Evolutionary conservation across 2,329 filamentous ascomycete genomes (phyloP).

Genomic region (Aspergillus fructus): DNA sequence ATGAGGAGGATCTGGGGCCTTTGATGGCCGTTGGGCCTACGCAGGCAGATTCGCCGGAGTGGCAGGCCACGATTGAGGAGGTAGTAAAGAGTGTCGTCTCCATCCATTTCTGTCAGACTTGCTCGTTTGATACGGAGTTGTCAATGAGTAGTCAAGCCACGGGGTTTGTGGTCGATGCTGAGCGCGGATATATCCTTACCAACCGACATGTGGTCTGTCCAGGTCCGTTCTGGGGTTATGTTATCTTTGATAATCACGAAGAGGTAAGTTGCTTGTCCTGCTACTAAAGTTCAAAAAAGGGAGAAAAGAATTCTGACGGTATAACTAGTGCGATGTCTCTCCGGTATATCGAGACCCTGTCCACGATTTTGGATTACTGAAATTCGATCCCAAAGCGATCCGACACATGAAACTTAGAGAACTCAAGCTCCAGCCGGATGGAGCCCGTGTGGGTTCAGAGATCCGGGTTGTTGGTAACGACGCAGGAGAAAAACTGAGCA

Average conservation of each 20-base stretch:
- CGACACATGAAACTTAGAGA: conserved; percentile 93
- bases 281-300: neutral
- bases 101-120: conserved; percentile 98
- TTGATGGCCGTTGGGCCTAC: conserved; percentile 48
- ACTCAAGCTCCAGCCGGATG: conserved; percentile 77
- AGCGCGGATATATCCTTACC: conserved; percentile 84
- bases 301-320: neutral
- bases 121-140: conserved; percentile 95
- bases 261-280: conserved; percentile 48
- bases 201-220: conserved; percentile 93
- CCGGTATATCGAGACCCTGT: conserved; percentile 98
- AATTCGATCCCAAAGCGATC: conserved; percentile 93
- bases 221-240: conserved; percentile 96
- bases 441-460: conserved; percentile 83
- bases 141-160: conserved; percentile 94
- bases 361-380: conserved; percentile 95
- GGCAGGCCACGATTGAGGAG: conserved; percentile 92
- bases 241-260: conserved; percentile 98
- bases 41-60: conserved; percentile 71
- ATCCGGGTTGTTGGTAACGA: conserved; percentile 98
- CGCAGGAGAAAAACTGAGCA: conserved; percentile 96
- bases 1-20: conserved; percentile 48
- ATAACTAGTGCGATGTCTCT: conserved; percentile 78
- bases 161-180: conserved; percentile 94
- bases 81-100: conserved; percentile 95